Evolutionary conservation across 441 rosid genomes (phyloP).

Genomic region (Pelargonium myrrhifolium): DNA sequence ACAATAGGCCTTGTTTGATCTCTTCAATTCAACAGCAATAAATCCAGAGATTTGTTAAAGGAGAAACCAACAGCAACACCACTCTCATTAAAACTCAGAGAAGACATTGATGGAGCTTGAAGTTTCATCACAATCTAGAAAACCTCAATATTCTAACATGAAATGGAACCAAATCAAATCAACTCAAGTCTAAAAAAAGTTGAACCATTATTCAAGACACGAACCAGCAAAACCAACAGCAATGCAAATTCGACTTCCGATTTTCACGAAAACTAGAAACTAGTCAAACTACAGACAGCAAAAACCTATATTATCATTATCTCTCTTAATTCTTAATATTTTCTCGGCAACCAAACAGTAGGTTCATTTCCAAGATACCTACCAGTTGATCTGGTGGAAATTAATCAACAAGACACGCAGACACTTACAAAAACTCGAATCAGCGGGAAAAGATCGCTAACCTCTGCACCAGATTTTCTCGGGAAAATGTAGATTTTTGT

Average conservation of each 20-base stretch:
- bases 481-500: not conserved
- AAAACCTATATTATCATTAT: not conserved
- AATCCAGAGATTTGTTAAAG: too few species aligned
- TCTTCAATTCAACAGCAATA: too few species aligned
- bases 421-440: too few species aligned
- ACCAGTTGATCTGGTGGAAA: too few species aligned
- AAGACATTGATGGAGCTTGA: not conserved
- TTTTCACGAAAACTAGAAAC: not conserved
- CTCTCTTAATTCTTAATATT: not conserved
- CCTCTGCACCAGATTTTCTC: not conserved
- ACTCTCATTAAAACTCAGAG: not conserved
- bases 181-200: not conserved
- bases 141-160: not conserved
- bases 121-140: not conserved
- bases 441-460: not conserved
- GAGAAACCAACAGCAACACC: too few species aligned
- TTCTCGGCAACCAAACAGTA: slow-evolving; percentile 1
- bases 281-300: not conserved
- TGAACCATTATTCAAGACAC: not conserved
- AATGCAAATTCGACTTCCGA: not conserved
- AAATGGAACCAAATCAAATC: not conserved
- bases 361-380: not conserved
- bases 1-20: too few species aligned
- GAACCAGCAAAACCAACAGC: not conserved
- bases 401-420: too few species aligned